Conservation (phyloP, 352 stramenopile genomes). For the Globisporangium alternatum region DNA sequence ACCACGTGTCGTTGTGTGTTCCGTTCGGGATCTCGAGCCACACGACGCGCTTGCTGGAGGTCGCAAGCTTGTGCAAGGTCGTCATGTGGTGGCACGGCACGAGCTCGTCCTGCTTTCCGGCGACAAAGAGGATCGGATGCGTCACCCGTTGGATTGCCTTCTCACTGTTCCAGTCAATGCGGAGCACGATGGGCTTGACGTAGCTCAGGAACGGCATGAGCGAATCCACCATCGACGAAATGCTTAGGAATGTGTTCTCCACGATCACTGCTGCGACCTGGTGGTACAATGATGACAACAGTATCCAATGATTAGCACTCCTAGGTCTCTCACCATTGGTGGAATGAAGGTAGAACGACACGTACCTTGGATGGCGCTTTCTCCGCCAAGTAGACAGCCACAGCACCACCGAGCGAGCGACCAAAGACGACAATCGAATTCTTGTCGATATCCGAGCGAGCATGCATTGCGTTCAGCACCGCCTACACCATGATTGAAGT, state of each 20-base stretch:
- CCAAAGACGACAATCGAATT: slow-evolving; percentile 91
- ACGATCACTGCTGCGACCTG: slow-evolving; percentile 89
- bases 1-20: slow-evolving; percentile 95
- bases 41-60: slow-evolving; percentile 39
- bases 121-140: slow-evolving; percentile 90
- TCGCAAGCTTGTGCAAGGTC: slow-evolving; percentile 65
- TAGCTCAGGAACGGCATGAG: slow-evolving; percentile 90
- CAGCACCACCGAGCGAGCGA: slow-evolving; percentile 88
- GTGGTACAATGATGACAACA: neutral
- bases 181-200: slow-evolving; percentile 88
- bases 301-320: neutral
- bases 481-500: slow-evolving; percentile 26
- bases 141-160: slow-evolving; percentile 51
- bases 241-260: slow-evolving; percentile 95
- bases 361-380: slow-evolving; percentile 61
- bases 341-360: neutral
- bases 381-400: slow-evolving; percentile 89
- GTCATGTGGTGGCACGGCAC: slow-evolving; percentile 91
- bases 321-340: neutral
- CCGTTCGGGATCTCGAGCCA: slow-evolving; percentile 86
- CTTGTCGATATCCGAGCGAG: slow-evolving; percentile 78
- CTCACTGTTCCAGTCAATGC: slow-evolving; percentile 90
- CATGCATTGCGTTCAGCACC: slow-evolving; percentile 72
- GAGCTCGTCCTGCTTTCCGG: slow-evolving; percentile 88
- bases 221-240: slow-evolving; percentile 92